Percentiles rank a stretch among this genome's conserved stretches.
Evolutionary conservation across 2,329 filamentous ascomycete genomes (phyloP).

Genomic region (Fonsecaea monophora): DNA sequence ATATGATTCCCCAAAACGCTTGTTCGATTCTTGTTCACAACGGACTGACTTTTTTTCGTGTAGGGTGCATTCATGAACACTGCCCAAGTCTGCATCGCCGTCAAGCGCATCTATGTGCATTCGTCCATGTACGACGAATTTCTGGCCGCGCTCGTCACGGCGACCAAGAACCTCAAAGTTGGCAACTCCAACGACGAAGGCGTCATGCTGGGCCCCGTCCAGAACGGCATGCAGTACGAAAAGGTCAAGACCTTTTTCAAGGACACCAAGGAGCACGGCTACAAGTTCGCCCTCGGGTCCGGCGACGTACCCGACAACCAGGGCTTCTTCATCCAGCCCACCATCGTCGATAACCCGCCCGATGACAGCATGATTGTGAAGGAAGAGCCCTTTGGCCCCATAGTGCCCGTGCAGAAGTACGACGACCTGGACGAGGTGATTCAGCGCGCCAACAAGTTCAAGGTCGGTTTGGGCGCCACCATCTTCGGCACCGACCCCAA

Average conservation of each 20-base stretch:
- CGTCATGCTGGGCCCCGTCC: constrained; percentile 65
- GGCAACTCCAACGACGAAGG: constrained; percentile 48
- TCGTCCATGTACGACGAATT: constrained; percentile 60
- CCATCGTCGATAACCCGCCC: constrained; percentile 50
- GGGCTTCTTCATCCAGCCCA: constrained; percentile 59
- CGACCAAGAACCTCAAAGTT: constrained; percentile 40
- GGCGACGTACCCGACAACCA: constrained; percentile 48
- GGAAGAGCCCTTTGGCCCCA: constrained; percentile 60
- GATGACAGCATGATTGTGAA: constrained; percentile 41
- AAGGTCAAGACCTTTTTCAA: constrained; percentile 63
- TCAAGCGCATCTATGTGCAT: constrained; percentile 65
- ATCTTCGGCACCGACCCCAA: constrained; percentile 59
- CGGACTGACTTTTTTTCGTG: constrained; percentile 1
- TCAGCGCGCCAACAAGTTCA: constrained; percentile 57
- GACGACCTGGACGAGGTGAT: constrained; percentile 56
- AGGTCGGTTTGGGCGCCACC: constrained; percentile 58
- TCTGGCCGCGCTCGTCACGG: constrained; percentile 53
- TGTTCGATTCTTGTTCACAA: neutral
- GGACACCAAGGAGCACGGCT: constrained; percentile 61
- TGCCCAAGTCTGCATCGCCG: constrained; percentile 62
- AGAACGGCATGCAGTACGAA: constrained; percentile 70
- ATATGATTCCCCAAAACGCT: neutral
- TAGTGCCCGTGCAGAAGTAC: constrained; percentile 57
- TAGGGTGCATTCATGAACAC: constrained; percentile 62
- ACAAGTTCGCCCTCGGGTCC: constrained; percentile 61